A percentile compares a stretch with the other conserved stretches of the same genome.
These are phyloP conservation scores for Lyophyllum shimeji DNA, from an alignment of 768 basidiomycete genomes.

Conservation along the genomic window DNA sequence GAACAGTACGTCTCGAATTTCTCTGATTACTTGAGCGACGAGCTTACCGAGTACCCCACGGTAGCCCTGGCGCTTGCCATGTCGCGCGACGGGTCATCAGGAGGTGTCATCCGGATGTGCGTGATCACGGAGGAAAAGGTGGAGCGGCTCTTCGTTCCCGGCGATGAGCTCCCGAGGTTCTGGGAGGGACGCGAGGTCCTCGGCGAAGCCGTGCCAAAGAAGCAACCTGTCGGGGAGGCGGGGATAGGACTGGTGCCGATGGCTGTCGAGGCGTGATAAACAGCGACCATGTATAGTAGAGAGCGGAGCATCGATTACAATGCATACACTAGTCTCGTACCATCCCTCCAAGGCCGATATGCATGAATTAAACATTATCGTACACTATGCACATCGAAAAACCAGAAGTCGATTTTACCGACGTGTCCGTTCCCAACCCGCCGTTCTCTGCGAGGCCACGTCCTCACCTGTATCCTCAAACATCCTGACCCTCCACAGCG, in stretches of 20 bases:
- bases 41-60: slow-evolving; percentile 1
- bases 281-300: slow-evolving; percentile 13
- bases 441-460: slow-evolving; percentile 6
- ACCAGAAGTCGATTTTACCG: background rate
- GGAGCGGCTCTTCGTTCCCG: slow-evolving; percentile 90
- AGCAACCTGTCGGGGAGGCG: slow-evolving; percentile 26
- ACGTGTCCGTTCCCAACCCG: slow-evolving; percentile 13
- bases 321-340: background rate
- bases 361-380: background rate
- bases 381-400: background rate
- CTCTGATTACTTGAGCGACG: background rate
- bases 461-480: slow-evolving; percentile 67
- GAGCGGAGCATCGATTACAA: background rate
- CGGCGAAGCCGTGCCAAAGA: slow-evolving; percentile 31
- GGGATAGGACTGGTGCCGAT: slow-evolving; percentile 38
- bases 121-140: slow-evolving; percentile 93
- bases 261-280: slow-evolving; percentile 44
- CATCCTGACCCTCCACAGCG: slow-evolving; percentile 79
- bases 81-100: slow-evolving; percentile 97
- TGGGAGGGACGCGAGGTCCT: slow-evolving; percentile 85
- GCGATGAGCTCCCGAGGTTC: slow-evolving; percentile 84
- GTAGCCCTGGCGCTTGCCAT: slow-evolving; percentile 92
- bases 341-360: background rate
- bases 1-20: slow-evolving; percentile 68
- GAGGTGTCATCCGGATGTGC: slow-evolving; percentile 96